These are phyloP conservation scores for Dioscorea zingiberensis DNA, from an alignment of 106 monocot species.

Conservation along the genomic window DNA sequence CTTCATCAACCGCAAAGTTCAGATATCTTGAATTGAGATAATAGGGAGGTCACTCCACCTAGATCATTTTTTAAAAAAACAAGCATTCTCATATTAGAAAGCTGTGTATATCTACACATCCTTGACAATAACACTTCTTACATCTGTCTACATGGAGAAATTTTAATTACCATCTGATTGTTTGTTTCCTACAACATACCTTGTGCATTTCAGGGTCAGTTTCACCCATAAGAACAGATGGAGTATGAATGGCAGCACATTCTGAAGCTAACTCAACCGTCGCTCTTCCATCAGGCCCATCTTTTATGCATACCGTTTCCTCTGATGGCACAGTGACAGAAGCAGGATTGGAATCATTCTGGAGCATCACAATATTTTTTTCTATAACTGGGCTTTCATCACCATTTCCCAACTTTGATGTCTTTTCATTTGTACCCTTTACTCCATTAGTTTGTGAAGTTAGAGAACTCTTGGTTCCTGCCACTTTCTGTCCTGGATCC, in stretches of 20 bases:
- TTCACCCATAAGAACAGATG: constrained; percentile 13
- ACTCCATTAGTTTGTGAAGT: constrained; percentile 12
- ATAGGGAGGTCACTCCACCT: too few relatives aligned
- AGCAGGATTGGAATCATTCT: constrained; percentile 35
- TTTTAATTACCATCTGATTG: too few relatives aligned
- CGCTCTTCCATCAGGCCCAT: constrained; percentile 13
- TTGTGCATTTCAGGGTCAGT: too few relatives aligned
- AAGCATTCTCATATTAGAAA: too few relatives aligned
- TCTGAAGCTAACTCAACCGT: constrained; percentile 24
- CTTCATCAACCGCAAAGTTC: too few relatives aligned
- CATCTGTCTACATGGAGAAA: too few relatives aligned
- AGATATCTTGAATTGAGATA: too few relatives aligned
- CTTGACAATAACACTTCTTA: too few relatives aligned
- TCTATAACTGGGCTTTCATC: constrained; percentile 74
- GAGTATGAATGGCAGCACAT: constrained; percentile 43
- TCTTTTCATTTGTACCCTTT: constrained; percentile 12
- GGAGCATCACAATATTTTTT: constrained; percentile 76
- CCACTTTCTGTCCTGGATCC: constrained; percentile 4
- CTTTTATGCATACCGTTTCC: constrained; percentile 1
- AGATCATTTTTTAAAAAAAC: too few relatives aligned
- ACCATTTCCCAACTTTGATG: constrained; percentile 18
- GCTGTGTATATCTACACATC: too few relatives aligned
- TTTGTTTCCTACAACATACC: too few relatives aligned
- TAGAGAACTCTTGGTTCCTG: constrained; percentile 24
- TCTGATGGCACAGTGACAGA: constrained; percentile 10